Evolutionary conservation across 1,284 basidiomycete species (phyloP), one percentile per base, ranked within the genome.

Genomic region (Austroboletus niveus): DNA sequence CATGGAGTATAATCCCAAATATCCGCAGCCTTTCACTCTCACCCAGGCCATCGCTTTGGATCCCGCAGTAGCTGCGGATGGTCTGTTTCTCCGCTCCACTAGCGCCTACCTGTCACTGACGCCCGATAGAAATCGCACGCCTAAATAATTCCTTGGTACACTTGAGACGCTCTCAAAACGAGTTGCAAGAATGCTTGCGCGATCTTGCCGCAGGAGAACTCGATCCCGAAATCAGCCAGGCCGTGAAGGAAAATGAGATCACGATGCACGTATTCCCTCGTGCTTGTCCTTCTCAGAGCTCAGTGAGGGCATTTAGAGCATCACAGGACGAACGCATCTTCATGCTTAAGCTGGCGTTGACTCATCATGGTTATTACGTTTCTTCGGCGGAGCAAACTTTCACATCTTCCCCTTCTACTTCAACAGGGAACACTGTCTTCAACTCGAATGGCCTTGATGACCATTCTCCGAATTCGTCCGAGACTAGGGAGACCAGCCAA

Each of bases 21-120:
- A 87, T 66, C 53, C 75, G 5, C 89, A 92, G 57, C 90, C 90
- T 0, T 92, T 92, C 69, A 84, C 87, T 5, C 68, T 90, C 24
- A 68, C 72, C 47, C 80, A 92, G 63, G 90, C 87, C 0, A 72
- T 80, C 30, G 70, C 69, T 22, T 74, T 92, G 45, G 87, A 90
- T 57, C 78, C 87, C 3, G 68, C 78, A 20, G 76, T 82, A 10
- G 85, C 90, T 48, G 80, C 80, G 46, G 84, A 88, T 76, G 89
- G 89, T 90, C 48, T 39, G 57, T 27, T 35, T 39, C 36, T 51
- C 7, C 14, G 30, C 7, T 32, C 30, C 24, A 8, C 22, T 24
- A 4, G 1, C 35, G 43, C 5, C 38, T 22, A n/a, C 40, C 39
- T 9, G 36, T 42, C 17, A 22, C 24, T 55, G 27, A 53, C 52